Evolutionary conservation across 805 yeast genomes (phyloP).

Genomic region (Groenewaldozyma tartarivorans): DNA sequence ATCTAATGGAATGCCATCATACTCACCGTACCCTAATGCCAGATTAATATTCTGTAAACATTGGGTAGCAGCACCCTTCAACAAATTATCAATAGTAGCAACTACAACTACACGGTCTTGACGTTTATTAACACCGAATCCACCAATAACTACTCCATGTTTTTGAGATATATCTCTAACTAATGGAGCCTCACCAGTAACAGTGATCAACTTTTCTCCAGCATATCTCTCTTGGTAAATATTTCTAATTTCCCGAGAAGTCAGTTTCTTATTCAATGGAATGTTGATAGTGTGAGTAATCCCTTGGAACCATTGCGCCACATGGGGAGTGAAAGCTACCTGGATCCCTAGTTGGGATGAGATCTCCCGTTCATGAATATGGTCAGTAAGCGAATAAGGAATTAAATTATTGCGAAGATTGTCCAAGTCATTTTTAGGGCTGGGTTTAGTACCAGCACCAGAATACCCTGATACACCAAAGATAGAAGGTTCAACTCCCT

Average conservation of each 20-base stretch:
- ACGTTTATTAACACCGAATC: slow-evolving; percentile 83
- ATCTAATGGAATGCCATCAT: slow-evolving; percentile 77
- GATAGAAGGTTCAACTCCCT: slow-evolving; percentile 63
- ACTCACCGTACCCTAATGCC: slow-evolving; percentile 83
- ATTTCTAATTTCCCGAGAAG: slow-evolving; percentile 75
- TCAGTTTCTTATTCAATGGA: slow-evolving; percentile 58
- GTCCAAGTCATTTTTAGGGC: slow-evolving; percentile 83
- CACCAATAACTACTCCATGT: slow-evolving; percentile 93
- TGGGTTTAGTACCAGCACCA: slow-evolving; percentile 98
- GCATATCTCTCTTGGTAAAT: slow-evolving; percentile 81
- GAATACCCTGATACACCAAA: slow-evolving; percentile 98
- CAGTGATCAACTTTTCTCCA: slow-evolving; percentile 75
- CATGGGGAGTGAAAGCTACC: slow-evolving; percentile 93
- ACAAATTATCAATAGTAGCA: slow-evolving; percentile 89
- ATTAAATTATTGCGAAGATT: slow-evolving; percentile 73
- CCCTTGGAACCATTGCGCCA: slow-evolving; percentile 99
- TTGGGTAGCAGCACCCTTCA: slow-evolving; percentile 98
- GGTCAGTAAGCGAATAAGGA: slow-evolving; percentile 94
- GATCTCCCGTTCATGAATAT: slow-evolving; percentile 92
- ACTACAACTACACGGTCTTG: slow-evolving; percentile 88
- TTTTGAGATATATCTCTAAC: slow-evolving; percentile 88
- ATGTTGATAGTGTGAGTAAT: slow-evolving; percentile 85
- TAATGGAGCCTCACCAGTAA: slow-evolving; percentile 86
- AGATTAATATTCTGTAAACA: slow-evolving; percentile 93
- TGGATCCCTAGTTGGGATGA: slow-evolving; percentile 66